Evolutionary conservation across 371 early-diverging fungal genomes (phyloP), one percentile per base, ranked within the genome.

Genomic region (Saksenaea vasiformis): DNA sequence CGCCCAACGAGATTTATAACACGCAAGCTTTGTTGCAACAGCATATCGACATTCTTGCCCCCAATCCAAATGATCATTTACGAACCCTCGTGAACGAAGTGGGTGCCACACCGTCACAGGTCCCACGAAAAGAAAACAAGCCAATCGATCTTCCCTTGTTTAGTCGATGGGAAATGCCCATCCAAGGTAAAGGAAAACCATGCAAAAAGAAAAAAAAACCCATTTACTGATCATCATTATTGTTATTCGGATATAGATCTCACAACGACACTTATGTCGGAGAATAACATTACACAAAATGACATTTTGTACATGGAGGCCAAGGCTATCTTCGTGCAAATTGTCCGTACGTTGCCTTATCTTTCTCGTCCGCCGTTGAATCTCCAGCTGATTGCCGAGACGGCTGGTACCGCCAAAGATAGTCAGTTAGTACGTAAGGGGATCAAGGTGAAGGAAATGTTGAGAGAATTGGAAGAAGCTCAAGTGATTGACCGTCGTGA

Each of bases 251-350:
- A n/a, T n/a, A n/a, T 77, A 54, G 84, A 84, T 47, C 69, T 85
- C 7, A 83, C 85, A 38, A 72, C 70, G 14, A 80, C 59, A 1
- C 65, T 71, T 56, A 87, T 91, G 66, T 88, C 90, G 9, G 93
- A 93, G 70, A 89, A 87, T 60, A 90, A 90, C 61, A 83, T 94
- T 37, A 93, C 94, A 11, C 89, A 92, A 68, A 89, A 90, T 61
- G 96, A 96, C 58, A 90, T 94, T 62, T 78, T 94, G 78, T 96
- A 94, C 69, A 92, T 94, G 86, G 95, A 95, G 71, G 89, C 95
- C n/a, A 95, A 95, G 67, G 89, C 95, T 1, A 85, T 94, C 13
- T 87, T 94, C 72, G 94, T 96, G 14, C 95, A 95, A 70, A 82
- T 96, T 15, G 83, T 96, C 26, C 94, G 96, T 68, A 83, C 88